These are phyloP conservation scores for Gastrolobium bilobum DNA, from an alignment of 306 rosid genomes.

Conservation along the genomic window DNA sequence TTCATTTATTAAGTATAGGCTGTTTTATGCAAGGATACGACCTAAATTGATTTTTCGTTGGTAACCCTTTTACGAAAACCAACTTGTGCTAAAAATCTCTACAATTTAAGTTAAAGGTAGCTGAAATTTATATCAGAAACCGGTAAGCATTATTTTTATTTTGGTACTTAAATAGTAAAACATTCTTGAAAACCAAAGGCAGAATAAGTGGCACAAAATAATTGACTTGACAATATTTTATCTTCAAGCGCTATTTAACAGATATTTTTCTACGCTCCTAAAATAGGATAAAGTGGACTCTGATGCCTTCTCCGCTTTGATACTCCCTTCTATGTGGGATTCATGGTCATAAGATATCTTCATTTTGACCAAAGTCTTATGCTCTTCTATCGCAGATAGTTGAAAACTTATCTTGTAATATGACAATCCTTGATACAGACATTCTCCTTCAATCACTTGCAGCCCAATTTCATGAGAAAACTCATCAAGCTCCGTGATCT, in stretches of 20 bases:
- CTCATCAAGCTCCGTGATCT: constrained; percentile 67
- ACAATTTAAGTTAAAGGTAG: too few species aligned
- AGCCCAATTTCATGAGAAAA: constrained; percentile 58
- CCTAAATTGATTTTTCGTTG: too few species aligned
- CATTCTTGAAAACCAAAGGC: neutral
- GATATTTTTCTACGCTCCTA: constrained; percentile 51
- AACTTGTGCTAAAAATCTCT: too few species aligned
- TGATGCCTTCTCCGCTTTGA: constrained; percentile 46
- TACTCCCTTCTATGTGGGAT: constrained; percentile 49
- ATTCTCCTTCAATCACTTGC: constrained; percentile 68
- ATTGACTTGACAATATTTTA: neutral
- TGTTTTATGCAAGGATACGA: too few species aligned
- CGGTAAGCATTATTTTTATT: neutral
- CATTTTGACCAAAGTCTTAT: constrained; percentile 60
- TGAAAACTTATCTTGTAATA: constrained; percentile 64
- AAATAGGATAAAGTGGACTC: constrained; percentile 55
- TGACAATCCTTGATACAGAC: constrained; percentile 63
- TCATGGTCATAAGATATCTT: constrained; percentile 66
- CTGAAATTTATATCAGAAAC: neutral
- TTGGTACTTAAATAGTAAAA: constrained; percentile 4
- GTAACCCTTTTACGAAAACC: too few species aligned
- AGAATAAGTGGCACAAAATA: neutral
- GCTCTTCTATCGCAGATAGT: constrained; percentile 45
- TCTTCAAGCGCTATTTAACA: constrained; percentile 42
- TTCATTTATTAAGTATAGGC: too few species aligned